phyloP scores from a whole-genome alignment of 768 basidiomycete species.

The Agrocybe praecox region DNA sequence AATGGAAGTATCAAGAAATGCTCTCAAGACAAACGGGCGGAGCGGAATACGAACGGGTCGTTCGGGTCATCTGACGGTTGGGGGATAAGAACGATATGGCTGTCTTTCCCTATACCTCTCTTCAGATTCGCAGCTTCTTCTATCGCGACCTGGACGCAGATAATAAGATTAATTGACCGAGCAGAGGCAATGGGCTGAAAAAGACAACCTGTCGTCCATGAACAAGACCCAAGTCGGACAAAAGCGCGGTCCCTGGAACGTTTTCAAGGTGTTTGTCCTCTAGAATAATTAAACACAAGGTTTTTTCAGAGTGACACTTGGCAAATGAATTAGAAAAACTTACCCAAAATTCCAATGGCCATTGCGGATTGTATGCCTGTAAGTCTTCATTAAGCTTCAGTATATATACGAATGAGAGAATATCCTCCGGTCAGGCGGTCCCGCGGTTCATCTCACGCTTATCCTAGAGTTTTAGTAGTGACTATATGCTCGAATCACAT shows the following conservation, averaged over 20 bases:
- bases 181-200: not conserved
- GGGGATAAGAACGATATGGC: constrained; percentile 42
- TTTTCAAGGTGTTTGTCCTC: constrained; percentile 37
- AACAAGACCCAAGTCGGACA: constrained; percentile 39
- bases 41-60: constrained; percentile 36
- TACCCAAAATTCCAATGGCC: constrained; percentile 40
- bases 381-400: not conserved
- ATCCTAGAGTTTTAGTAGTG: not conserved
- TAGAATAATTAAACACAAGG: constrained; percentile 5
- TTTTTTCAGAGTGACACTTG: not conserved
- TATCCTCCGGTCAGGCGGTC: not conserved
- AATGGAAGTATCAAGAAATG: not conserved
- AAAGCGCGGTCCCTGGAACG: constrained; percentile 42
- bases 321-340: constrained; percentile 1
- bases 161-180: not conserved
- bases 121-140: constrained; percentile 35
- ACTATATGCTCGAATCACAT: not conserved
- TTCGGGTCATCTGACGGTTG: constrained; percentile 46
- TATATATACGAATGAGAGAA: not conserved
- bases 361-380: constrained; percentile 13
- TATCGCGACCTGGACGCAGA: constrained; percentile 26
- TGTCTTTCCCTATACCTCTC: constrained; percentile 35
- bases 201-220: constrained; percentile 32
- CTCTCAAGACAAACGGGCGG: not conserved
- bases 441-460: not conserved